Conservation (phyloP, 1,284 basidiomycete species). For the Rhodofomes roseus region DNA sequence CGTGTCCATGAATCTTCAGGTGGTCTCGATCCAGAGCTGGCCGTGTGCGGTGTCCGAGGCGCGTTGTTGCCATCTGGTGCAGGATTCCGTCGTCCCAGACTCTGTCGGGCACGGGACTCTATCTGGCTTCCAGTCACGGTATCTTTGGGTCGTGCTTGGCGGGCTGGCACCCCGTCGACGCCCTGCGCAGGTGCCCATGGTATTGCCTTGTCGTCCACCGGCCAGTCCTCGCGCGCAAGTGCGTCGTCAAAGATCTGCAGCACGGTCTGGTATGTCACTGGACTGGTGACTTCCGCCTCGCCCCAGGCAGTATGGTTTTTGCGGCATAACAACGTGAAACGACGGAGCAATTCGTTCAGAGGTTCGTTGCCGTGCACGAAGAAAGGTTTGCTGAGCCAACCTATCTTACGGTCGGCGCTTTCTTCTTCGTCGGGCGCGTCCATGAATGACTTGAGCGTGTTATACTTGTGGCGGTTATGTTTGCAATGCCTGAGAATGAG, state of each 20-base stretch:
- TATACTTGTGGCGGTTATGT: neutral
- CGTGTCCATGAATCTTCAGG: too few relatives aligned
- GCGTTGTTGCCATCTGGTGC: too few relatives aligned
- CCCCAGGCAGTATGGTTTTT: neutral
- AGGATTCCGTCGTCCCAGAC: too few relatives aligned
- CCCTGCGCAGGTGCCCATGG: neutral
- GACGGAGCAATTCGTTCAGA: neutral
- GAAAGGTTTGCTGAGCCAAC: neutral
- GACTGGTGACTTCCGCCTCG: neutral
- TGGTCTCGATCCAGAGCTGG: too few relatives aligned
- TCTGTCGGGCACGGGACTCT: too few relatives aligned
- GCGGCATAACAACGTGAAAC: neutral
- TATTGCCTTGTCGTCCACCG: neutral
- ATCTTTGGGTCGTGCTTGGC: too few relatives aligned
- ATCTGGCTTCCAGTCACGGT: neutral
- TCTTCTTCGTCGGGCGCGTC: neutral
- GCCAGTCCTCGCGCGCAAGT: neutral
- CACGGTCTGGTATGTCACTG: neutral
- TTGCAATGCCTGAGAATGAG: conserved; percentile 10
- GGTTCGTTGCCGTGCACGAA: neutral
- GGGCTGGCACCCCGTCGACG: too few relatives aligned
- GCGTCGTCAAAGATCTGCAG: neutral
- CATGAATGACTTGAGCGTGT: neutral
- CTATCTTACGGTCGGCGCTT: neutral
- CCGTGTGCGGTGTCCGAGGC: too few relatives aligned